Evolutionary conservation across 2,329 filamentous ascomycete genomes (phyloP).

Genomic region (Colletotrichum paranaense): DNA sequence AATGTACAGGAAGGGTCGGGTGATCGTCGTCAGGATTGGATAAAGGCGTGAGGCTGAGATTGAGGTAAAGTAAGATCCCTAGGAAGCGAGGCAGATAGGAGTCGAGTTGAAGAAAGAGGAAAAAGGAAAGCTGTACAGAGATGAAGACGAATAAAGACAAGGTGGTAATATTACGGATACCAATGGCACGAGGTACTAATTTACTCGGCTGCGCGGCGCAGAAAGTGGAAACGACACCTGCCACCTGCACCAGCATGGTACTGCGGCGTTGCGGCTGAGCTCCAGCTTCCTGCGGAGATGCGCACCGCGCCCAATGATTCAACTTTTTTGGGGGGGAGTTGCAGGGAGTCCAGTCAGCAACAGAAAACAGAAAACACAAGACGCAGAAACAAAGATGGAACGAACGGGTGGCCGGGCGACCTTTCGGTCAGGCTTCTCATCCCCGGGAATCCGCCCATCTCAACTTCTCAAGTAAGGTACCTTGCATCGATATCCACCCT

Average conservation of each 20-base stretch:
- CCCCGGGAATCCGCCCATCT: too few species aligned
- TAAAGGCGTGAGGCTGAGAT: not conserved
- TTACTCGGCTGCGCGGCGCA: not conserved
- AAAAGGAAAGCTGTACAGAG: not conserved
- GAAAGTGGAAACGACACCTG: not conserved
- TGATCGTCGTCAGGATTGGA: not conserved
- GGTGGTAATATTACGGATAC: too few species aligned
- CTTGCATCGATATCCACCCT: not conserved
- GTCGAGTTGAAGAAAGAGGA: not conserved
- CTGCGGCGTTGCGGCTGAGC: not conserved
- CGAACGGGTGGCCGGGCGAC: constrained; percentile 26
- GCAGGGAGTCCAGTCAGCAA: not conserved
- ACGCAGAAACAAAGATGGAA: not conserved
- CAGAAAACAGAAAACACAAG: too few species aligned
- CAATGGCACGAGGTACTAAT: not conserved
- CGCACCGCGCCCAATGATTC: not conserved
- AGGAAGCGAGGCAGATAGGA: too few species aligned
- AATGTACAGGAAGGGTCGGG: not conserved
- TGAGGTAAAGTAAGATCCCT: not conserved
- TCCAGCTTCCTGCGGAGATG: constrained; percentile 11
- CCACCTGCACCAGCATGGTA: too few species aligned
- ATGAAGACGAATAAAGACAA: not conserved
- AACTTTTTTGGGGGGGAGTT: not conserved
- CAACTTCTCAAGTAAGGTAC: too few species aligned
- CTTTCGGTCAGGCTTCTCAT: not conserved